phyloP scores from a whole-genome alignment of 768 basidiomycete species.

The Pilatotrama ljubarskyi region DNA sequence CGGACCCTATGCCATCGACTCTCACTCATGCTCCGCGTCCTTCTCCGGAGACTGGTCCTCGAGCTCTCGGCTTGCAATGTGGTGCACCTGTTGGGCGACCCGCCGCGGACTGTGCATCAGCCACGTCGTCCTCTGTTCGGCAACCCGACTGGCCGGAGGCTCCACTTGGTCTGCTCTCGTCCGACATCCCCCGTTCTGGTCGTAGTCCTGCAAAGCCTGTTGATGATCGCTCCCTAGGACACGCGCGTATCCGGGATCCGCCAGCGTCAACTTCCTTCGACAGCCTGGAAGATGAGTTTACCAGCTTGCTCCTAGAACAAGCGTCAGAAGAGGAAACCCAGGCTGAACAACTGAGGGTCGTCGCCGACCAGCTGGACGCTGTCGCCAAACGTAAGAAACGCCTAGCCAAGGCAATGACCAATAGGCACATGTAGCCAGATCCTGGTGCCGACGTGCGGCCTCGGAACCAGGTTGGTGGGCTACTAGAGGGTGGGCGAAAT shows the following conservation, averaged over 20 bases:
- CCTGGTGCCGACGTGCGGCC: background rate
- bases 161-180: background rate
- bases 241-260: background rate
- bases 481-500: background rate
- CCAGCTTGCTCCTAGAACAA: constrained; percentile 10
- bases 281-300: constrained; percentile 14
- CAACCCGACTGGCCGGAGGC: background rate
- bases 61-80: background rate
- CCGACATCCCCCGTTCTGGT: background rate
- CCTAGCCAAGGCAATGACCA: constrained; percentile 3
- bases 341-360: constrained; percentile 7
- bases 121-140: background rate
- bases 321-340: constrained; percentile 16
- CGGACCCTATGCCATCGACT: background rate
- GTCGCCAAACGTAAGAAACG: constrained; percentile 12
- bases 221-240: background rate
- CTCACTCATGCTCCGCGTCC: background rate
- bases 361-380: constrained; percentile 12
- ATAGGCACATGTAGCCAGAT: background rate
- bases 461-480: background rate
- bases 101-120: background rate
- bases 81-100: background rate
- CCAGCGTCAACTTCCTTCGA: background rate
- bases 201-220: too few relatives aligned
- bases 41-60: background rate